A percentile compares a stretch with the other conserved stretches of the same genome.
Conservation (phyloP, 148 eudicot species). For the Fagopyrum esculentum region DNA sequence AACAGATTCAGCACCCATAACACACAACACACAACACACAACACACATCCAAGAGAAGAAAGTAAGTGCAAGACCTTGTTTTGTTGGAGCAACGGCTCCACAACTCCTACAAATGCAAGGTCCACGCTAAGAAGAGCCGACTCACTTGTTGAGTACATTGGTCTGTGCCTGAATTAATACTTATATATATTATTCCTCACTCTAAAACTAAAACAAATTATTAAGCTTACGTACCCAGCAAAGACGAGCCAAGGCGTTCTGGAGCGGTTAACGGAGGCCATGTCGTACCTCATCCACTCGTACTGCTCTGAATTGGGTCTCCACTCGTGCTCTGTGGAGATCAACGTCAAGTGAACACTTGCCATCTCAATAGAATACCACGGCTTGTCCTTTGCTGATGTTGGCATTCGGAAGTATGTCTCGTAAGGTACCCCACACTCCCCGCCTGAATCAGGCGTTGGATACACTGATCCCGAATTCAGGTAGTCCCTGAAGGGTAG, state of each 20-base stretch:
- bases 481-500: conserved; percentile 44
- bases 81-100: conserved; percentile 69
- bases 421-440: conserved; percentile 95
- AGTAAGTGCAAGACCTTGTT: conserved; percentile 38
- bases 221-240: conserved; percentile 35
- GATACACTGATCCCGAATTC: conserved; percentile 53
- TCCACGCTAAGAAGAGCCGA: conserved; percentile 32
- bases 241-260: conserved; percentile 86
- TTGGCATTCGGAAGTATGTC: conserved; percentile 83
- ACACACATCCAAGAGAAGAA: not conserved
- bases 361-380: conserved; percentile 70
- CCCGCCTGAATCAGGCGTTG: conserved; percentile 82
- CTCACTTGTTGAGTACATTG: conserved; percentile 52
- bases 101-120: conserved; percentile 30
- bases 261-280: conserved; percentile 67
- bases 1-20: too few relatives aligned
- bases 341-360: conserved; percentile 46
- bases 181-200: too few relatives aligned
- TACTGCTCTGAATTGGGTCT: conserved; percentile 37
- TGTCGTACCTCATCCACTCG: conserved; percentile 43
- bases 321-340: conserved; percentile 60
- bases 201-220: too few relatives aligned
- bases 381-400: conserved; percentile 63
- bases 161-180: conserved; percentile 58
- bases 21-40: not conserved